These are phyloP conservation scores for Madurella mycetomatis DNA, from an alignment of 2,329 filamentous ascomycete genomes.

Conservation along the genomic window DNA sequence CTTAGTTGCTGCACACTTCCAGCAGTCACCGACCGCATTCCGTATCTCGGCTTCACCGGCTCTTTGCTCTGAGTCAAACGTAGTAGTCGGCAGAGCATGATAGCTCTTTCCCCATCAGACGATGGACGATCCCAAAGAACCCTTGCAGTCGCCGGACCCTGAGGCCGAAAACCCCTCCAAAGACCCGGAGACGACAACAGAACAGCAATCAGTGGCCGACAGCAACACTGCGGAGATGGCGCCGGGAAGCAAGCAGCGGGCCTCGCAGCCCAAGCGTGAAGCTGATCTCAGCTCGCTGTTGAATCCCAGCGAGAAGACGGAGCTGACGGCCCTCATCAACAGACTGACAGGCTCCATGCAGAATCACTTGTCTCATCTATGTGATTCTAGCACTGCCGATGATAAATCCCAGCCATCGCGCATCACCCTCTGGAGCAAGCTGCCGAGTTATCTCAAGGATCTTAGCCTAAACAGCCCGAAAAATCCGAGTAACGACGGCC, in stretches of 20 bases:
- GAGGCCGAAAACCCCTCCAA: constrained; percentile 2
- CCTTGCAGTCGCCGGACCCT: neutral
- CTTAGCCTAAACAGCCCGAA: constrained; percentile 17
- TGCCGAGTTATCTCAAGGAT: constrained; percentile 30
- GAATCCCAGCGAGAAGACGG: constrained; percentile 44
- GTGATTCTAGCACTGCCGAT: constrained; percentile 40
- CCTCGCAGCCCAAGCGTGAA: constrained; percentile 38
- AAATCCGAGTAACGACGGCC: constrained; percentile 4
- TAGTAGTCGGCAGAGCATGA: constrained; percentile 4
- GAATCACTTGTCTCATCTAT: constrained; percentile 47
- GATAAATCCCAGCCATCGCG: constrained; percentile 28
- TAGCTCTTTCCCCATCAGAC: constrained; percentile 4
- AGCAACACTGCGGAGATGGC: constrained; percentile 33
- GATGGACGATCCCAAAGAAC: constrained; percentile 8
- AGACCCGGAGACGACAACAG: constrained; percentile 1
- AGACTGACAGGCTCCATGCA: constrained; percentile 54
- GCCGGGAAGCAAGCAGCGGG: constrained; percentile 33
- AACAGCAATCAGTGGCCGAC: constrained; percentile 6
- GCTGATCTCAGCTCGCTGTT: constrained; percentile 50
- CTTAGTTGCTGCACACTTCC: neutral
- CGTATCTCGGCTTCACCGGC: neutral
- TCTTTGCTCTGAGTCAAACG: neutral
- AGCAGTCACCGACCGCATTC: neutral
- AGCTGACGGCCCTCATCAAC: constrained; percentile 48
- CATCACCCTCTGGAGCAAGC: constrained; percentile 30